Conservation (phyloP, 2,329 filamentous ascomycete genomes). For the Camillea tinctor region DNA sequence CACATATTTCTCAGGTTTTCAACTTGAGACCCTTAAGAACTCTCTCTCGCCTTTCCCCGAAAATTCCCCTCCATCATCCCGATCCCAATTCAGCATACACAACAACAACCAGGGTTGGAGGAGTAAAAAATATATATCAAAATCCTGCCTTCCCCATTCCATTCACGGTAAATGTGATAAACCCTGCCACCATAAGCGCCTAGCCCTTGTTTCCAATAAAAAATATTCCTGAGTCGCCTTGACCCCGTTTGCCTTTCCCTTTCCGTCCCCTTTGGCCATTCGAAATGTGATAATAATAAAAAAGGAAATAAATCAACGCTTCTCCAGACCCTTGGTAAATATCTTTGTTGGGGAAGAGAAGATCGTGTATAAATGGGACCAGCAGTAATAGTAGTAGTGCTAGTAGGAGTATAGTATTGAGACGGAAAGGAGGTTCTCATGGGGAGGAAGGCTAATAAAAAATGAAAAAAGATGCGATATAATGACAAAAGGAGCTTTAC, state of each 20-base stretch:
- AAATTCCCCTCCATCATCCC: no score
- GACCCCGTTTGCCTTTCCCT: constrained; percentile 2
- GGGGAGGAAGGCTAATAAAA: no score
- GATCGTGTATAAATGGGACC: not conserved
- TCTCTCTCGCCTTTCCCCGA: no score
- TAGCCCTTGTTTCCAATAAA: not conserved
- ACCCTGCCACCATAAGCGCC: not conserved
- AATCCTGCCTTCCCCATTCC: not conserved
- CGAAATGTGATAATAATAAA: not conserved
- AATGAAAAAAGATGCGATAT: not conserved
- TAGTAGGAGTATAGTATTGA: no score
- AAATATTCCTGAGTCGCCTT: not conserved
- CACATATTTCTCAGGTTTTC: no score
- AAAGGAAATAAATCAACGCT: constrained; percentile 3
- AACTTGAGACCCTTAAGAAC: no score
- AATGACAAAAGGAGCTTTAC: not conserved
- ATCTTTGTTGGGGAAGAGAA: not conserved
- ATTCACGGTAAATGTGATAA: not conserved
- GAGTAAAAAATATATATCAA: no score
- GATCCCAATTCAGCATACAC: not conserved
- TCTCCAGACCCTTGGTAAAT: not conserved
- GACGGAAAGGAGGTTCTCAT: no score
- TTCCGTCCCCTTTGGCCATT: not conserved
- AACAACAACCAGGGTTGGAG: not conserved
- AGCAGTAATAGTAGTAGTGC: not conserved